These are phyloP conservation scores for Lecanicillium sp. DNA, from an alignment of 2,329 filamentous ascomycete genomes.

Conservation along the genomic window DNA sequence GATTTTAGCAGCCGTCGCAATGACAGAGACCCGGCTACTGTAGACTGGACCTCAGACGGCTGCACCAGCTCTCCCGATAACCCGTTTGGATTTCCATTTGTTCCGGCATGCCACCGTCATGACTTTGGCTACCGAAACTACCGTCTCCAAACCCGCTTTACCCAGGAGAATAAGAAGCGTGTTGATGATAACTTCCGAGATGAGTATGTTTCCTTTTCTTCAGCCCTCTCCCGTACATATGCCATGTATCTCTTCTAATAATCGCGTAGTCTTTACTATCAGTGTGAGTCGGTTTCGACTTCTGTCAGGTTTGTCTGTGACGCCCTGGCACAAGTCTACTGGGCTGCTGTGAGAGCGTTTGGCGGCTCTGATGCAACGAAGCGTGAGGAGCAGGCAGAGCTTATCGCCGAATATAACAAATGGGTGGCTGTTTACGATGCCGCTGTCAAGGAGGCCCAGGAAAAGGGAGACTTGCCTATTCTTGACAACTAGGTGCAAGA, in stretches of 20 bases:
- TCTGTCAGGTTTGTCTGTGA: constrained; percentile 15
- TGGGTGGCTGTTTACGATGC: constrained; percentile 18
- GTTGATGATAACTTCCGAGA: constrained; percentile 36
- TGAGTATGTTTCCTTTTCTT: constrained; percentile 15
- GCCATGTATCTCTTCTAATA: neutral
- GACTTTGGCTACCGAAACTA: constrained; percentile 37
- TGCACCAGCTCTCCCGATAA: constrained; percentile 17
- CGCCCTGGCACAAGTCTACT: constrained; percentile 23
- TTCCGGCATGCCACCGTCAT: constrained; percentile 27
- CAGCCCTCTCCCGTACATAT: neutral
- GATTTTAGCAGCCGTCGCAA: neutral
- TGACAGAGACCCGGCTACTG: neutral
- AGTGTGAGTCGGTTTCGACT: constrained; percentile 15
- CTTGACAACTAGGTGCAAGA: neutral
- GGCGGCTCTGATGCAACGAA: constrained; percentile 14
- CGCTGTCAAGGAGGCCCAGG: constrained; percentile 19
- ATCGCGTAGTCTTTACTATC: constrained; percentile 17
- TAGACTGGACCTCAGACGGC: constrained; percentile 16
- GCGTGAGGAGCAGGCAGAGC: constrained; percentile 7
- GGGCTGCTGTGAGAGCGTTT: constrained; percentile 21
- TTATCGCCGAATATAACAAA: constrained; percentile 16
- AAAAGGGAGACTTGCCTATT: constrained; percentile 13
- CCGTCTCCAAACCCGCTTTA: constrained; percentile 25
- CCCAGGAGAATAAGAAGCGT: constrained; percentile 20
- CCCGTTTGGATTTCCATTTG: constrained; percentile 18